These are phyloP conservation scores for Alternaria triticimaculans DNA, from an alignment of 2,329 filamentous ascomycete species.

Conservation along the genomic window DNA sequence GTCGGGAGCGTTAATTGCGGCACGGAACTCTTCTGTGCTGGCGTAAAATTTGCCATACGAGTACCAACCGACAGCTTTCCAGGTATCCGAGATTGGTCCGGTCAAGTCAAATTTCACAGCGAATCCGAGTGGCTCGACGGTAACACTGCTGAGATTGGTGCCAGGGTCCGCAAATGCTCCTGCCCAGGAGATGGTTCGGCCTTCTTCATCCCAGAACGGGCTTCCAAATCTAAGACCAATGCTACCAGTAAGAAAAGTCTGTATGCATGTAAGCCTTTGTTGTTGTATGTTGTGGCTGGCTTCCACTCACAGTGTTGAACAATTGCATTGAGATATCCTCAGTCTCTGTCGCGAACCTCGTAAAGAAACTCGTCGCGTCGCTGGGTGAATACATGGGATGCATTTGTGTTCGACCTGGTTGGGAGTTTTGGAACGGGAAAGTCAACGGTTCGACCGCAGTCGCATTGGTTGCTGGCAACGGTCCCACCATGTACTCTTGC, in stretches of 20 bases:
- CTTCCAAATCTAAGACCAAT: slow-evolving; percentile 38
- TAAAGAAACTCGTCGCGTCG: slow-evolving; percentile 13
- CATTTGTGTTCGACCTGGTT: slow-evolving; percentile 20
- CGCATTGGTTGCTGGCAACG: slow-evolving; percentile 54
- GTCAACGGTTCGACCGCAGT: slow-evolving; percentile 39
- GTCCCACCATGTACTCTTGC: slow-evolving; percentile 58
- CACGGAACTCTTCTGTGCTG: slow-evolving; percentile 57
- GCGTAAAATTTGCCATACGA: slow-evolving; percentile 63
- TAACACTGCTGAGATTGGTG: slow-evolving; percentile 52
- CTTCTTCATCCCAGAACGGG: slow-evolving; percentile 38
- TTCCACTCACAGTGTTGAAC: slow-evolving; percentile 30
- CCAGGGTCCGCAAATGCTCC: slow-evolving; percentile 52
- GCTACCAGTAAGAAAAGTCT: slow-evolving; percentile 24
- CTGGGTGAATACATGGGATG: slow-evolving; percentile 12
- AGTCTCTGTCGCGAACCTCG: slow-evolving; percentile 16
- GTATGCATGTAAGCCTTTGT: not conserved
- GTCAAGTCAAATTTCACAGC: slow-evolving; percentile 56
- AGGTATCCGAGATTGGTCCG: slow-evolving; percentile 58
- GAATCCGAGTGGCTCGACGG: slow-evolving; percentile 56
- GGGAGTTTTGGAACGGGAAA: slow-evolving; percentile 28
- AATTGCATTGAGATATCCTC: slow-evolving; percentile 29
- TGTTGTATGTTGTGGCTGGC: not conserved
- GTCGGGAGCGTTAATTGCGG: slow-evolving; percentile 51
- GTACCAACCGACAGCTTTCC: slow-evolving; percentile 61
- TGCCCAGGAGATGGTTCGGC: slow-evolving; percentile 57